Base-by-base conservation (phyloP, 805 yeast genomes). In the Candida peoriensis region DNA sequence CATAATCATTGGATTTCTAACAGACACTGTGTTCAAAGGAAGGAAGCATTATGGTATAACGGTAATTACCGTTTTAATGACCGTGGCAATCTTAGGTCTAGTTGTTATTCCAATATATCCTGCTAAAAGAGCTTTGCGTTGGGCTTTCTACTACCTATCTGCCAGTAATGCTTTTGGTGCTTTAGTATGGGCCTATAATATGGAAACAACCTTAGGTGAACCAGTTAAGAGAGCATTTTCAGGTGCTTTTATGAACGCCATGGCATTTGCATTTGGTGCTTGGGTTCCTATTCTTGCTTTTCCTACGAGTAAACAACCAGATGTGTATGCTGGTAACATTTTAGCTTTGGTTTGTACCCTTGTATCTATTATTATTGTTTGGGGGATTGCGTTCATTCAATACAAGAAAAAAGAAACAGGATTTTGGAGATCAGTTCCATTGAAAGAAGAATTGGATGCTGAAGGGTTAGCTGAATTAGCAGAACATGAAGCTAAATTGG, bases 221-320 rank as follows among this genome's bases (percentile, higher is more conserved):
- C 42, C 42, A 15, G 32, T 32, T 5, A 40, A 37, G 24, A 29
- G 38, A 30, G 44, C 47, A 5, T 39, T 43, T 26, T 38, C 37
- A 22, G 26, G 34, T 15, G 40, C 39, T 29, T 29, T 36, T 2
- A 42, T 39, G 44, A 39, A 39, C 35, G 41, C 44, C 9, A 20
- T 31, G 11, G 20, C 15, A 20, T 36, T 29, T 17, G 34, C 44
- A 2, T 38, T 38, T 19, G 28, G 20, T 20, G 37, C 43, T 4
- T 33, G 26, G n/a, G 36, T 34, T n/a, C 34, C 37, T 8, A 30
- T 33, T 11, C 23, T 38, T 14, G 20, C 25, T 6, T 38, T 34
- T 31, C 37, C 34, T 24, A 38, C 38, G 12, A 13, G 28, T 17
- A 26, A 34, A 14, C 42, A 38, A 22, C 42, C 42, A 20, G 28